phyloP scores from a whole-genome alignment of 192 early-diverging fungal species.

The Geranomyces michiganensis region DNA sequence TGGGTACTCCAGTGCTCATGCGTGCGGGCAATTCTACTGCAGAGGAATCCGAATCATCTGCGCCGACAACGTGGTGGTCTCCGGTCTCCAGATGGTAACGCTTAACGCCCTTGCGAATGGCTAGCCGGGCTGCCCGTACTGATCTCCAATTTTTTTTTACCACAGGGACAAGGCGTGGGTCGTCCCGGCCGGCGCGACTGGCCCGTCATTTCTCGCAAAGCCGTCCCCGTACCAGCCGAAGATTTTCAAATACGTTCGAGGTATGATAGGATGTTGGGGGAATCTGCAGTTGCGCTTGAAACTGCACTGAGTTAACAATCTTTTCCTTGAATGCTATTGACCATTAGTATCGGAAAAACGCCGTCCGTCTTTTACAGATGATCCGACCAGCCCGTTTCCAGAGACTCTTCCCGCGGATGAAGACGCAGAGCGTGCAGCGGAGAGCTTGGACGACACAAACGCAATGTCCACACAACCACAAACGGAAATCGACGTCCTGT shows the following conservation, averaged over 20 bases:
- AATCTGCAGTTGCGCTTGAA: neutral
- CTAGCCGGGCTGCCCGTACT: neutral
- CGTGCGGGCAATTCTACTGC: neutral
- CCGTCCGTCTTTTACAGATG: neutral
- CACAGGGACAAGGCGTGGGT: slow-evolving; percentile 1
- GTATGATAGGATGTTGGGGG: neutral
- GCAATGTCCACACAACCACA: no score
- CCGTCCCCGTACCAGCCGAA: neutral
- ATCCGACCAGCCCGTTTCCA: neutral
- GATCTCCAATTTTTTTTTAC: neutral
- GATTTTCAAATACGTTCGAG: neutral
- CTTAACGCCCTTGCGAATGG: neutral
- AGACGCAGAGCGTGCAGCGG: neutral
- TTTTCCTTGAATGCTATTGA: no score
- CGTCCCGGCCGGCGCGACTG: neutral
- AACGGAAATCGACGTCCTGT: no score
- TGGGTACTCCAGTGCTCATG: neutral
- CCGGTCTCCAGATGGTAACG: slow-evolving; percentile 1
- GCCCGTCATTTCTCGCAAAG: neutral
- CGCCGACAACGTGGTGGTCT: neutral
- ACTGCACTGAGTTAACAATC: neutral
- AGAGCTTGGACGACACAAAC: neutral
- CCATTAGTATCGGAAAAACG: neutral
- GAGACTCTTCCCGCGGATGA: neutral
- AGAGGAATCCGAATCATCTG: neutral